A percentile compares a stretch with the other conserved stretches of the same genome.
These are phyloP conservation scores for Fusarium nisikadoi DNA, from an alignment of 2,329 filamentous ascomycete species.

Conservation along the genomic window DNA sequence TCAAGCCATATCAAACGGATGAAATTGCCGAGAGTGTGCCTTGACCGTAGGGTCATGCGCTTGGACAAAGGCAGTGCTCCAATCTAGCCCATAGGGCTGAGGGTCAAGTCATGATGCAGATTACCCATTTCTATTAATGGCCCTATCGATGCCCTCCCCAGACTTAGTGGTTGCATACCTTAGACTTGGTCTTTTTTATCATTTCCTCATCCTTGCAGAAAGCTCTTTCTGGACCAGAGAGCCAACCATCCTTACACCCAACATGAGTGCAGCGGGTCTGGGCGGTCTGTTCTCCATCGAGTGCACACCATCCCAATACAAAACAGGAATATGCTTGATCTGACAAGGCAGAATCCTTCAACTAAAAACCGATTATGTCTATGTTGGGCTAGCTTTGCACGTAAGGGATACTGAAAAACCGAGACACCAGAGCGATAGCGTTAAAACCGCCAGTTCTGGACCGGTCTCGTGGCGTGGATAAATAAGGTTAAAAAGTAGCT, in stretches of 20 bases:
- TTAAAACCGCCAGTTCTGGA: not conserved
- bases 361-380: not conserved
- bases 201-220: not conserved
- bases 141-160: too few relatives aligned
- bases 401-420: not conserved
- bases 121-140: too few relatives aligned
- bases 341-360: not conserved
- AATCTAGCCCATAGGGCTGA: not conserved
- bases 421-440: not conserved
- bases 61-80: not conserved
- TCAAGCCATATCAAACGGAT: not conserved
- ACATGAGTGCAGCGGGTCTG: not conserved
- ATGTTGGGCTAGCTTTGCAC: not conserved
- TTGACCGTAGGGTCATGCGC: not conserved
- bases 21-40: not conserved
- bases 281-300: not conserved
- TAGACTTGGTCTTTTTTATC: not conserved
- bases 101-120: not conserved
- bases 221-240: not conserved
- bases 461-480: constrained; percentile 1
- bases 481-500: constrained; percentile 23
- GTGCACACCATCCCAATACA: not conserved
- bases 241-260: too few relatives aligned
- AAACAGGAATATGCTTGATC: not conserved
- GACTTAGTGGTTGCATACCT: not conserved